A percentile compares a stretch with the other conserved stretches of the same genome.
These are phyloP conservation scores for Buddleja alternifolia DNA, from an alignment of 257 asterid species.

Conservation along the genomic window DNA sequence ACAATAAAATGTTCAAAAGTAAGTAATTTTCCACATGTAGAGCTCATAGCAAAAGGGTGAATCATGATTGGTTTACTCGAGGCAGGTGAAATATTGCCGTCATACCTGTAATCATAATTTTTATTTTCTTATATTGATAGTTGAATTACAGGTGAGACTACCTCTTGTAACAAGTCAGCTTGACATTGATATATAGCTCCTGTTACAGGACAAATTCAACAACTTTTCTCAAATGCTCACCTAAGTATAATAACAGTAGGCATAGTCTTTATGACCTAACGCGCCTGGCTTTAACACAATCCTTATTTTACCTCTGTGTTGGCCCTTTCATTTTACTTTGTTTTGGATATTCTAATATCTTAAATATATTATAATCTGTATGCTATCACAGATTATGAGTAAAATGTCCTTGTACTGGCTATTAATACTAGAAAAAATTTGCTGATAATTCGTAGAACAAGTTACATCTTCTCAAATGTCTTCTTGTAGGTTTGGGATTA, in stretches of 20 bases:
- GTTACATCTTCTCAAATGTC: slow-evolving; percentile 6
- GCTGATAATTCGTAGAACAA: neutral
- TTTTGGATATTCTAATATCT: neutral
- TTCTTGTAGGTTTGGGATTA: slow-evolving; percentile 91
- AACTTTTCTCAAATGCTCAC: neutral
- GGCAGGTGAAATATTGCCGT: neutral
- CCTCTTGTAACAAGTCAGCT: slow-evolving; percentile 1
- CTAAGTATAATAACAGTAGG: neutral
- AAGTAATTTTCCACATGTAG: neutral
- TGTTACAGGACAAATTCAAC: too few species aligned
- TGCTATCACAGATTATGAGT: neutral
- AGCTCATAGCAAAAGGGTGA: neutral
- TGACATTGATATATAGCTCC: too few species aligned
- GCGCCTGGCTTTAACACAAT: neutral
- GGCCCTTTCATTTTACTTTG: slow-evolving; percentile 6
- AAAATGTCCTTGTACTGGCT: neutral
- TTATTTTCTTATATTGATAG: neutral
- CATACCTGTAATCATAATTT: neutral
- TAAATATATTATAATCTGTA: slow-evolving; percentile 5
- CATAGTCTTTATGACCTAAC: too few species aligned
- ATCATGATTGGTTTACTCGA: neutral
- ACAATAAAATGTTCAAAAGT: neutral
- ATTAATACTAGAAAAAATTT: neutral
- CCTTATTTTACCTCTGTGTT: slow-evolving; percentile 1
- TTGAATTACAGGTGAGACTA: neutral